A percentile compares a stretch with the other conserved stretches of the same genome.
phyloP scores from a whole-genome alignment of 163 green algal species.

The Chlorella variabilis region DNA sequence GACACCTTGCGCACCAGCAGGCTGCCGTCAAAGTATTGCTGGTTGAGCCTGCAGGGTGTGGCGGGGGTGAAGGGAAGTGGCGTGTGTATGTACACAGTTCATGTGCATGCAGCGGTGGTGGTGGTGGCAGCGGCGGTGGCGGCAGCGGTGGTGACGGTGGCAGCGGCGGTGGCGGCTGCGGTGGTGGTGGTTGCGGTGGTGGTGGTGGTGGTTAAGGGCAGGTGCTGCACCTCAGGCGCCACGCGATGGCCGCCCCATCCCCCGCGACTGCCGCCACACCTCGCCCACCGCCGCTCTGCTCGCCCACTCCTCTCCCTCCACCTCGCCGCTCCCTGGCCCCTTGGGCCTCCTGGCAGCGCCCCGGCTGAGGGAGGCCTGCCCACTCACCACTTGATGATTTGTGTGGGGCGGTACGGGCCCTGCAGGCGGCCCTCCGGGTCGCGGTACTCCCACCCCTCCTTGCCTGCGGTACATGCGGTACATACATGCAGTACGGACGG shows the following conservation, averaged over 20 bases:
- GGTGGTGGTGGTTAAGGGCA: no score
- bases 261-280: no score
- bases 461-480: background rate
- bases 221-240: no score
- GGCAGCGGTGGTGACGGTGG: background rate
- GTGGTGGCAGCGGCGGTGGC: background rate
- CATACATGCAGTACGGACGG: background rate
- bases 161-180: background rate
- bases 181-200: background rate
- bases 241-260: no score
- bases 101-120: no score
- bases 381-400: slow-evolving; percentile 46
- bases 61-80: background rate
- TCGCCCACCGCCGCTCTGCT: no score
- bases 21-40: slow-evolving; percentile 28
- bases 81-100: no score
- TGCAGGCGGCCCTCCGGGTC: slow-evolving; percentile 37
- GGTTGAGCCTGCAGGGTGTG: slow-evolving; percentile 15
- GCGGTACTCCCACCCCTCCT: slow-evolving; percentile 49
- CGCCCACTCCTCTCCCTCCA: no score
- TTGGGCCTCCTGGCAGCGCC: no score
- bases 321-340: no score
- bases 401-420: slow-evolving; percentile 39
- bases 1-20: slow-evolving; percentile 39
- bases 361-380: background rate